Percentiles rank a stretch among this genome's conserved stretches.
These are phyloP conservation scores for Colletotrichum endophyticum DNA, from an alignment of 2,329 filamentous ascomycete species.

Conservation along the genomic window DNA sequence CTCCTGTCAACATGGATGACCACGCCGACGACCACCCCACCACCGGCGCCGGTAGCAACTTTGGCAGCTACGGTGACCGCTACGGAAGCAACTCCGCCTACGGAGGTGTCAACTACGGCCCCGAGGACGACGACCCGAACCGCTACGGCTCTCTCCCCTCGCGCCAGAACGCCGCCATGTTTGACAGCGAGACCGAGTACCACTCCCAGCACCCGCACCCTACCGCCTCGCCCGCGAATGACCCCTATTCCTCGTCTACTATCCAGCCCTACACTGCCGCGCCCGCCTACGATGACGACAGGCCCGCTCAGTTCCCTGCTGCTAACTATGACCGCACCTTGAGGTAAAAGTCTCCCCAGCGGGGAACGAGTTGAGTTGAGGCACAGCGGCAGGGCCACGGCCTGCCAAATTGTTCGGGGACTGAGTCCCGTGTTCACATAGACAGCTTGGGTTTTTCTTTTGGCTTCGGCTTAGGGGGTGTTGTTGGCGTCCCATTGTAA, in stretches of 20 bases:
- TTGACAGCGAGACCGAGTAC: slow-evolving; percentile 58
- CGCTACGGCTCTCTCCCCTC: slow-evolving; percentile 43
- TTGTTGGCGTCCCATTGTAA: slow-evolving; percentile 28
- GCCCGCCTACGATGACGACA: slow-evolving; percentile 44
- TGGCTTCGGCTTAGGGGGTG: slow-evolving; percentile 20
- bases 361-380: not conserved
- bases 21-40: slow-evolving; percentile 44
- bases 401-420: not conserved
- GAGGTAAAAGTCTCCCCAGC: not conserved
- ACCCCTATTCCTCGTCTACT: slow-evolving; percentile 22
- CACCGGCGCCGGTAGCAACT: slow-evolving; percentile 30
- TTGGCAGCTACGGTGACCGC: slow-evolving; percentile 34
- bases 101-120: slow-evolving; percentile 22
- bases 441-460: slow-evolving; percentile 16
- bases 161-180: slow-evolving; percentile 42
- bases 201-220: slow-evolving; percentile 28
- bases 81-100: slow-evolving; percentile 28
- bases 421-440: slow-evolving; percentile 14
- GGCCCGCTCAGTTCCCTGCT: slow-evolving; percentile 59
- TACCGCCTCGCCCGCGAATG: not conserved
- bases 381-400: not conserved
- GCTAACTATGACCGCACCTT: slow-evolving; percentile 59
- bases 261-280: slow-evolving; percentile 38
- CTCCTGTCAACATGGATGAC: slow-evolving; percentile 63
- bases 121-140: slow-evolving; percentile 41